Evolutionary conservation across 345 rosid species (phyloP).

Genomic region (Arabis alpina): DNA sequence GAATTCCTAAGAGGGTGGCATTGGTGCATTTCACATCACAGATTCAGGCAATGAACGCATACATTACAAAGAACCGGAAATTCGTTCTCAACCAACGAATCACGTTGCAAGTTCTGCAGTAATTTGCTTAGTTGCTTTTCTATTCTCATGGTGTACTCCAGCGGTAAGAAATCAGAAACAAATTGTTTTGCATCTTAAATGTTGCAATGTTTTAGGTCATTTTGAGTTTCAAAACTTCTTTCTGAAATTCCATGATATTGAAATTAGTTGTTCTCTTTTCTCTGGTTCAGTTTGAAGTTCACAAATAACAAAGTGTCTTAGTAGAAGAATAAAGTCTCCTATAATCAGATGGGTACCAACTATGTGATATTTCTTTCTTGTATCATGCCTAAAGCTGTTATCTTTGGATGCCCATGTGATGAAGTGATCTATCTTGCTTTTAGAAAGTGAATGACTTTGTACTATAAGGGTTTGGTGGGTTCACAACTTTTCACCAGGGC

Average conservation of each 20-base stretch:
- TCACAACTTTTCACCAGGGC: constrained; percentile 38
- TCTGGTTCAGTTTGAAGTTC: constrained; percentile 4
- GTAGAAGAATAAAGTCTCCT: constrained; percentile 10
- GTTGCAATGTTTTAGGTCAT: constrained; percentile 9
- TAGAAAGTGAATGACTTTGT: constrained; percentile 39
- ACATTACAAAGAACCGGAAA: constrained; percentile 60
- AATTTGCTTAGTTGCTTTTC: constrained; percentile 7
- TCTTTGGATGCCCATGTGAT: constrained; percentile 45
- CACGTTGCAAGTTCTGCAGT: constrained; percentile 69
- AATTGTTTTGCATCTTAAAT: not conserved
- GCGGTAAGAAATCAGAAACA: constrained; percentile 2
- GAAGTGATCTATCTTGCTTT: constrained; percentile 39
- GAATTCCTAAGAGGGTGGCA: constrained; percentile 47
- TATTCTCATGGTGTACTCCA: not conserved
- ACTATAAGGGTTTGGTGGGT: constrained; percentile 33
- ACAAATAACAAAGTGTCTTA: constrained; percentile 18
- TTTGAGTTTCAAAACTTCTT: not conserved
- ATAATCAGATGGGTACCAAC: constrained; percentile 15
- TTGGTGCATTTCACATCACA: constrained; percentile 56
- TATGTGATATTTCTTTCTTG: constrained; percentile 7
- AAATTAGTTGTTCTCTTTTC: constrained; percentile 9
- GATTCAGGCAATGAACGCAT: constrained; percentile 67
- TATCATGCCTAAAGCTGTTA: constrained; percentile 16
- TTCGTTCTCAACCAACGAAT: constrained; percentile 69
- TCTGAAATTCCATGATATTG: constrained; percentile 9